These are phyloP conservation scores for Porogramme epimiltina DNA, from an alignment of 1,284 basidiomycete genomes.

Conservation along the genomic window DNA sequence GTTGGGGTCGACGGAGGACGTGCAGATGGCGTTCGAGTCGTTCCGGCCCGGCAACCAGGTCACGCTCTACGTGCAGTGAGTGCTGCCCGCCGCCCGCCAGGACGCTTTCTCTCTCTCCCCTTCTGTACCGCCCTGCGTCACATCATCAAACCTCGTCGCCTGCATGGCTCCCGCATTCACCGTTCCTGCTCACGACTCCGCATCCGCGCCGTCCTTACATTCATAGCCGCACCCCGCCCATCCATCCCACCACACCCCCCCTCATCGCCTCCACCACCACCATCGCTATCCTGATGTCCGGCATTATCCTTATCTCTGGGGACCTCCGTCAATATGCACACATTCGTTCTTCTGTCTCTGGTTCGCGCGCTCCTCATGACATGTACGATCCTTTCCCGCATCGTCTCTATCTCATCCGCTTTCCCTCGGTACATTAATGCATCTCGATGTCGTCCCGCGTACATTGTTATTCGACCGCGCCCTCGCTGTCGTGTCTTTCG, in stretches of 20 bases:
- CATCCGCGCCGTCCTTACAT: conserved; percentile 9
- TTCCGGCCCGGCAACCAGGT: conserved; percentile 74
- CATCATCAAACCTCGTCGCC: conserved; percentile 10
- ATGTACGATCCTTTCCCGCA: conserved; percentile 20
- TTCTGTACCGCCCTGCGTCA: conserved; percentile 16
- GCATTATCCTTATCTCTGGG: conserved; percentile 30
- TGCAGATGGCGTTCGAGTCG: conserved; percentile 87
- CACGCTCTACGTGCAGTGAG: conserved; percentile 72
- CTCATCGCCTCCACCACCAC: neutral
- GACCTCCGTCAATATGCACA: conserved; percentile 27
- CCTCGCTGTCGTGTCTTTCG: conserved; percentile 2
- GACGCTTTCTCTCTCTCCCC: neutral
- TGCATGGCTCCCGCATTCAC: conserved; percentile 9
- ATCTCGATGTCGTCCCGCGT: conserved; percentile 21
- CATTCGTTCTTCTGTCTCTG: conserved; percentile 23
- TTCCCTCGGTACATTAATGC: conserved; percentile 24
- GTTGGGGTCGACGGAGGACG: conserved; percentile 85
- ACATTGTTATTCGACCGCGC: conserved; percentile 19
- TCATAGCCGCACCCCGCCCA: conserved; percentile 4
- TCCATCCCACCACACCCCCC: conserved; percentile 5
- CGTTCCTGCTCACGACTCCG: conserved; percentile 22
- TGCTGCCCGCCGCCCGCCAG: conserved; percentile 4
- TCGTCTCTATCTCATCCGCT: conserved; percentile 9
- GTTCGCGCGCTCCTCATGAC: conserved; percentile 25
- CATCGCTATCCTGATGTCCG: conserved; percentile 19